Conservation (phyloP, 2,329 filamentous ascomycete species). For the Cryphonectria parasitica region DNA sequence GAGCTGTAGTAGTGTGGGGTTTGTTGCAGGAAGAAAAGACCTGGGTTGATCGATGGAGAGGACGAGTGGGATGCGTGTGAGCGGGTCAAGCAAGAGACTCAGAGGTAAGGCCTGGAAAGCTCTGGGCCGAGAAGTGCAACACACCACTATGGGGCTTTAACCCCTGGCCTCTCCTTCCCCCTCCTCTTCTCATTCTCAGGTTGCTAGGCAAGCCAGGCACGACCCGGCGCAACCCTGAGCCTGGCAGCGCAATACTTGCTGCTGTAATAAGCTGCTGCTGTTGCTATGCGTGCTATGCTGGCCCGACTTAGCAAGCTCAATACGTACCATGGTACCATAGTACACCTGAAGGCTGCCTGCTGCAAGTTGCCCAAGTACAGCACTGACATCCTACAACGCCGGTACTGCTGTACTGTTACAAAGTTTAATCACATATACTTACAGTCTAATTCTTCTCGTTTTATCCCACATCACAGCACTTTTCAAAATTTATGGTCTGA, state of each 20-base stretch:
- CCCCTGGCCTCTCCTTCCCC: slow-evolving; percentile 4
- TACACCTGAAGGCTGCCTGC: neutral
- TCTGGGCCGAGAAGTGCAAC: slow-evolving; percentile 3
- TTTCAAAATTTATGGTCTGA: neutral
- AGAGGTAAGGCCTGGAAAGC: slow-evolving; percentile 4
- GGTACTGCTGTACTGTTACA: neutral
- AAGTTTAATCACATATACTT: too few relatives aligned
- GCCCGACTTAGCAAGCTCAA: neutral
- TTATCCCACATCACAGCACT: neutral
- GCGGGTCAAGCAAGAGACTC: neutral
- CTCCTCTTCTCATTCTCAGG: too few relatives aligned
- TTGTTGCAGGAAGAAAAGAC: slow-evolving; percentile 41
- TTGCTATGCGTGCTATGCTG: neutral
- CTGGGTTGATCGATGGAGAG: slow-evolving; percentile 33
- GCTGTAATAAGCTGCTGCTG: neutral
- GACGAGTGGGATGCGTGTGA: slow-evolving; percentile 30
- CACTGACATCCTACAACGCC: neutral
- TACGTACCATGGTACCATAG: neutral
- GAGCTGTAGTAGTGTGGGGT: slow-evolving; percentile 42
- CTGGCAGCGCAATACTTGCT: neutral
- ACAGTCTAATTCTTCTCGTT: neutral
- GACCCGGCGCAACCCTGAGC: neutral
- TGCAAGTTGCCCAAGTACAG: too few relatives aligned
- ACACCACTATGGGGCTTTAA: neutral
- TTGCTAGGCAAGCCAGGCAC: neutral